Evolutionary conservation across 768 basidiomycete species (phyloP).

Genomic region (Pleurotus giganteus): DNA sequence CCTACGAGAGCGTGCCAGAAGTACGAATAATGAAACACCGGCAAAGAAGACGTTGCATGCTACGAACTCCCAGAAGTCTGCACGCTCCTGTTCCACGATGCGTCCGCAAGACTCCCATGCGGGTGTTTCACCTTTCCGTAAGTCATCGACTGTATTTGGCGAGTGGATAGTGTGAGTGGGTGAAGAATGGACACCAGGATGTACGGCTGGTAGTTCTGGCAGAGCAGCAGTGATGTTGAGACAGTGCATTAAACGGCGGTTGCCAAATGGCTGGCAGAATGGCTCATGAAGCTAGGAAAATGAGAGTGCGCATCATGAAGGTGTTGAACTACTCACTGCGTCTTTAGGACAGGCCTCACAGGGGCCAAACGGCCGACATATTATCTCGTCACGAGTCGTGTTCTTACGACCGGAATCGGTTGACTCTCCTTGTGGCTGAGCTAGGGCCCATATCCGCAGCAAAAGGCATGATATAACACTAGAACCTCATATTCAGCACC

Average conservation of each 20-base stretch:
- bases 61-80: constrained; percentile 89
- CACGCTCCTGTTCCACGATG: constrained; percentile 72
- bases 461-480: constrained; percentile 14
- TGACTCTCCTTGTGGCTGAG: constrained; percentile 14
- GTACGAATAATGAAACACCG: constrained; percentile 57
- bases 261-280: constrained; percentile 95
- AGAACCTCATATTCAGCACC: constrained; percentile 14
- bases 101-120: constrained; percentile 96
- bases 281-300: constrained; percentile 70
- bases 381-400: constrained; percentile 29
- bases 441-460: constrained; percentile 7
- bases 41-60: constrained; percentile 80
- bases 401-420: constrained; percentile 15
- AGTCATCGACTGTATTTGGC: constrained; percentile 3
- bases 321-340: constrained; percentile 40
- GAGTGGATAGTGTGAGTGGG: constrained; percentile 18
- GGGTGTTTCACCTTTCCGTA: constrained; percentile 54
- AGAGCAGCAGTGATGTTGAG: constrained; percentile 26
- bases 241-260: constrained; percentile 87
- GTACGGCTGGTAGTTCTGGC: background rate
- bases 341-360: constrained; percentile 66
- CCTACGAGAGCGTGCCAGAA: constrained; percentile 67
- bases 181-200: background rate
- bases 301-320: constrained; percentile 1
- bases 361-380: constrained; percentile 54